A percentile compares a stretch with the other conserved stretches of the same genome.
These are phyloP conservation scores for Trichosanthes cucumerina DNA, from an alignment of 306 rosid species.

Conservation along the genomic window DNA sequence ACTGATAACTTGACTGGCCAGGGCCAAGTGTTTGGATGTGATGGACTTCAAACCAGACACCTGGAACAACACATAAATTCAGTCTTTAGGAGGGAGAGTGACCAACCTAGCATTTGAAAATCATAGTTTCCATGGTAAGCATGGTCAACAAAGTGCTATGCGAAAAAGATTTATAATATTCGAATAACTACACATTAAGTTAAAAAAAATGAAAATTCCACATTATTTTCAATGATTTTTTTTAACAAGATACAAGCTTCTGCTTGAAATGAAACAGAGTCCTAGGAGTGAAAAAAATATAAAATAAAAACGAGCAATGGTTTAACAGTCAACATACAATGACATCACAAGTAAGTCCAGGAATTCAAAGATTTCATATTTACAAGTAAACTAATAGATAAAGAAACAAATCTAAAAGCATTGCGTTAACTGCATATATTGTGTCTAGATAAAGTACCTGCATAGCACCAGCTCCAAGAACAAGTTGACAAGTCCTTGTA, in stretches of 20 bases:
- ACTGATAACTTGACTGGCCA: slow-evolving; percentile 98
- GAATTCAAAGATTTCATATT: not conserved
- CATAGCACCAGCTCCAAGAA: slow-evolving; percentile 99
- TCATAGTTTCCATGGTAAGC: slow-evolving; percentile 12
- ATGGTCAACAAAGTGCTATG: slow-evolving; percentile 2
- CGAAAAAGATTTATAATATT: not conserved
- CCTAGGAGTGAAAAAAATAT: not conserved
- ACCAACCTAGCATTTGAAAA: slow-evolving; percentile 10
- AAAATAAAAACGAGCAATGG: not conserved
- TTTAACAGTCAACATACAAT: not conserved
- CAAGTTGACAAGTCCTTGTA: slow-evolving; percentile 97
- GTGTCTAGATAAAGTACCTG: slow-evolving; percentile 49
- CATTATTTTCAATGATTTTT: not conserved
- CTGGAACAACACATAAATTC: slow-evolving; percentile 33
- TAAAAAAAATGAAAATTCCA: not conserved
- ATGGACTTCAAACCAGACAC: slow-evolving; percentile 99
- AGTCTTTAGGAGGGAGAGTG: slow-evolving; percentile 18
- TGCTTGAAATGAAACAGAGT: not conserved
- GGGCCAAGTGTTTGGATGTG: slow-evolving; percentile 94
- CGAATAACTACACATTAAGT: not conserved
- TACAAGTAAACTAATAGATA: not conserved
- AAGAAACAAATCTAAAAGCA: not conserved
- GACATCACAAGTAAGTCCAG: not conserved
- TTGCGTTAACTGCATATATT: not conserved
- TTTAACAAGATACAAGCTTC: not conserved